Conservation (phyloP, 345 rosid genomes). For the Zanthoxylum bungeanum region DNA sequence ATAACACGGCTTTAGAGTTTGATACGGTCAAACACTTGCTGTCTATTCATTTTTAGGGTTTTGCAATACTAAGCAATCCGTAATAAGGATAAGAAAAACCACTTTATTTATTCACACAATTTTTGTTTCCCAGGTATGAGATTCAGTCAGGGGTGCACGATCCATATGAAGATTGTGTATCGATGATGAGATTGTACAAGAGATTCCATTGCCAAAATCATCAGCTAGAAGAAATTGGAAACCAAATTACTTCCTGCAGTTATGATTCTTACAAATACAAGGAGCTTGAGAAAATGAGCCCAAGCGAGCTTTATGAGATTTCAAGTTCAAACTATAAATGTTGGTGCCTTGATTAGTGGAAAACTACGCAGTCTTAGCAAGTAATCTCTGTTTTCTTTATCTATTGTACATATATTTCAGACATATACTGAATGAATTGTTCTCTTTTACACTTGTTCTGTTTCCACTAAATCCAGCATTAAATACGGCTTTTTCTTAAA, state of each 20-base stretch:
- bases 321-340: constrained; percentile 54
- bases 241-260: constrained; percentile 13
- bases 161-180: constrained; percentile 65
- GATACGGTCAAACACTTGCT: background rate
- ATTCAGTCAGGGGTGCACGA: constrained; percentile 57
- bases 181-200: constrained; percentile 73
- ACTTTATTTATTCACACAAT: background rate
- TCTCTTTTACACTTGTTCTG: too few relatives aligned
- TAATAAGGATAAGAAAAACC: background rate
- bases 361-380: background rate
- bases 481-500: too few relatives aligned
- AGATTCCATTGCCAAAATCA: constrained; percentile 59
- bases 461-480: too few relatives aligned
- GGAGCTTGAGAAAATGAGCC: constrained; percentile 59
- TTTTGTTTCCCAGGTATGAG: constrained; percentile 43
- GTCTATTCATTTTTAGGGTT: background rate
- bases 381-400: background rate
- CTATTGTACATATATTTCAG: background rate
- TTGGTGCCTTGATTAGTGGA: constrained; percentile 59
- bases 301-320: constrained; percentile 51
- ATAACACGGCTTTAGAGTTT: background rate
- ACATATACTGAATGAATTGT: too few relatives aligned
- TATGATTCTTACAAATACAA: constrained; percentile 37
- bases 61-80: background rate
- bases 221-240: constrained; percentile 21